Conservation (phyloP, 306 rosid species). For the Rosa lucieae region DNA sequence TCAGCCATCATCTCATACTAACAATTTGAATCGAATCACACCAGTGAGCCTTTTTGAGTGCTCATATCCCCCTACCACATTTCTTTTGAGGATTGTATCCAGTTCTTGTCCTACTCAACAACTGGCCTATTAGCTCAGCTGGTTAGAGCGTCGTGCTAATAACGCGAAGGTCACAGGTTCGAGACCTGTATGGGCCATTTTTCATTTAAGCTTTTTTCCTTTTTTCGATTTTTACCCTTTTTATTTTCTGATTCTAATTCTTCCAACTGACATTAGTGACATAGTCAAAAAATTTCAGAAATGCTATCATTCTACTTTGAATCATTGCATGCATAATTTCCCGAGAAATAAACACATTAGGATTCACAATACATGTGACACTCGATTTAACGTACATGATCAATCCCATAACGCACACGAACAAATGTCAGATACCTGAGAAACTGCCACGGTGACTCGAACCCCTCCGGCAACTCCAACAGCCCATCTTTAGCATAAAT, state of each 20-base stretch:
- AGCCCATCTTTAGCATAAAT: conserved; percentile 81
- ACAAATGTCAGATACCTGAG: conserved; percentile 49
- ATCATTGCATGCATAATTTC: not conserved
- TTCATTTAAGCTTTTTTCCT: too few relatives aligned
- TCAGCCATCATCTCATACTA: conserved; percentile 18
- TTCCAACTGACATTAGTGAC: not conserved
- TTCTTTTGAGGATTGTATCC: too few relatives aligned
- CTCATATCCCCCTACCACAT: too few relatives aligned
- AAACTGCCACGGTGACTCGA: conserved; percentile 89
- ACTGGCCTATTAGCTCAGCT: conserved; percentile 26
- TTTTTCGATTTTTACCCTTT: too few relatives aligned
- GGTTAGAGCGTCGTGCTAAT: conserved; percentile 38
- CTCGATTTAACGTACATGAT: not conserved
- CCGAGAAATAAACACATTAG: not conserved
- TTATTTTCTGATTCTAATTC: not conserved
- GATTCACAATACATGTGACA: not conserved
- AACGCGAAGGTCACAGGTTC: conserved; percentile 36
- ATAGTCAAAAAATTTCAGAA: not conserved
- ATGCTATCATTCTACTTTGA: not conserved
- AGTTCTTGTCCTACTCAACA: too few relatives aligned
- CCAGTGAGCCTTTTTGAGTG: not conserved
- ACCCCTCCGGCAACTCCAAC: conserved; percentile 46
- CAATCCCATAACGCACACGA: not conserved
- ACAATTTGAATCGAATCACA: not conserved
- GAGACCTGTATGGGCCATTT: conserved; percentile 25